Base-by-base conservation (phyloP, 345 rosid species). In the Citrus maxima region DNA sequence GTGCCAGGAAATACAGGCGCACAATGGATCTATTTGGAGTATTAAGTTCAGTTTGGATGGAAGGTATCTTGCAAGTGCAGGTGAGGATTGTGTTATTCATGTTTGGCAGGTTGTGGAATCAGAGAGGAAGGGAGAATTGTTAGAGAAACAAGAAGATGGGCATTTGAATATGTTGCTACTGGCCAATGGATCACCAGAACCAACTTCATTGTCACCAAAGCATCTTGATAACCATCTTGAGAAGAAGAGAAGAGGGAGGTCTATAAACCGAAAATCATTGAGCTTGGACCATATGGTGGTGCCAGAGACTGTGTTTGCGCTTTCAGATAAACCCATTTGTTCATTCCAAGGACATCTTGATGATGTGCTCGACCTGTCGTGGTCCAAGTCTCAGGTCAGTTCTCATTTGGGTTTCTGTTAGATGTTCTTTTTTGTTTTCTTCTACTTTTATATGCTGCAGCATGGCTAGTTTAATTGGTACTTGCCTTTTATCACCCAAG, bases 371-470 rank as follows among this genome's bases (percentile, higher is more conserved):
- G 99, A 96, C 84, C 92, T 96, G 55, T 90, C 99, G n/a, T 96
- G 99, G 99, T 96, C 99, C 68, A 91, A 91, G 85, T 90, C 97
- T 84, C 97, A 87, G 98, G 98, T 95, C 73, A 78, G 97, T 83
- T 68, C 12, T 61, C 30, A 38, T 7, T 71, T 22, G n/a, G 67
- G 55, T 73, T 18, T 49, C 54, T 62, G 27, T 60, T 51, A 28
- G 42, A n/a, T 37, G 24, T 35, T 54, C 34, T 3, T 34, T 28
- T 49, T 55, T 12, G 35, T 21, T 51, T 37, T 54, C 64, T n/a
- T 46, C 60, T 49, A 28, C 3, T 28, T 32, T 5, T 66, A 67
- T 51, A 13, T 13, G n/a, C 8, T 63, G 59, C 55, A 59, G 61
- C 32, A 18, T 21, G 37, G 3, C n/a, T 64, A 62, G 42, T 75